Base-by-base conservation (phyloP, 176 grass and related monocot genomes). In the Triticum dicoccoides region DNA sequence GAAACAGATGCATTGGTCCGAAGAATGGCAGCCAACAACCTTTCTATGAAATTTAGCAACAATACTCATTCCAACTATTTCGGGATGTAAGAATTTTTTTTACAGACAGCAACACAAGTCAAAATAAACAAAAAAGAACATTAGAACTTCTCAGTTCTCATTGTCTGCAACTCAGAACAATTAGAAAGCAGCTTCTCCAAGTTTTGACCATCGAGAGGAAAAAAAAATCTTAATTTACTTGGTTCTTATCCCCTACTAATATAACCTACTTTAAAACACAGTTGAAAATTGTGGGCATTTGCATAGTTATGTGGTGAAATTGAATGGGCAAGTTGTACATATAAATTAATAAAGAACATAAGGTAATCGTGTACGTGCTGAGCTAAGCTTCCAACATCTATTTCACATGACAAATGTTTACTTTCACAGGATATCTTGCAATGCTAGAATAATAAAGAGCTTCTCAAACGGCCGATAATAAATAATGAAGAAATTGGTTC, bases 21-120 rank as follows among this genome's bases (percentile, higher is more conserved):
- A 82, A 98, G 83, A 92, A 85, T 83, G 13, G 86, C 71, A 58
- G 89, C 58, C 64, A 98, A 86, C 64, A 98, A 86, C 69, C 90
- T 98, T 89, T 75, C 30, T 18, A 78, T 11, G 73, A 42, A 73
- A 51, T 42, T 78, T 81, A 83, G 33, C 12, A 71, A 77, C 39
- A 77, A 56, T 84, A 85, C 11, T 65, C 4, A 33, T 89, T 80
- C 56, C 59, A 69, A 86, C 13, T 29, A 86, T 64, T 23, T 29
- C 51, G 9, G 21, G 58, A 61, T 49, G 33, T 65, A 91, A 15
- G 4, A 49, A 5, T 52, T 52, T 32, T 32, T 61, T 30, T 70
- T 42, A 79, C 68, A 61, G 42, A 62, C 11, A 83, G 34, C 61
- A 74, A 73, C 9, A 74, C 15, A 85, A 56, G 21, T 65, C 24